Conservation (phyloP, 176 grass and related monocot species). For the Oryza officinalis region DNA sequence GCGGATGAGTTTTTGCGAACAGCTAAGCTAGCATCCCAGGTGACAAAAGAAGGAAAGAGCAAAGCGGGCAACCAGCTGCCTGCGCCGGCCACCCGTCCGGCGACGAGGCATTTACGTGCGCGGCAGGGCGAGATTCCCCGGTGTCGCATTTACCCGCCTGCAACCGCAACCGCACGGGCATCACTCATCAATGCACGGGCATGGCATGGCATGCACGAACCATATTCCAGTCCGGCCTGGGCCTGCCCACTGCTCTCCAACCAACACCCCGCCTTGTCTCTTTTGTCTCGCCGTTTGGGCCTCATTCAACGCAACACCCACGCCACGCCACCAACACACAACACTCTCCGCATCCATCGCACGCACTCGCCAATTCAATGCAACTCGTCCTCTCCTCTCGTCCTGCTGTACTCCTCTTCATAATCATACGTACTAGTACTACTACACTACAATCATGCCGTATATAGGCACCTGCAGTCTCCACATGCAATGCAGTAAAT, state of each 20-base stretch:
- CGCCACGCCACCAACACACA: neutral
- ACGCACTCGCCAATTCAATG: neutral
- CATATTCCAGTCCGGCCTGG: neutral
- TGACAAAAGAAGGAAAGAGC: no score
- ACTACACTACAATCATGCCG: neutral
- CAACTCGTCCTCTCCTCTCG: neutral
- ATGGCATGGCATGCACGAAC: neutral
- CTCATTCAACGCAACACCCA: neutral
- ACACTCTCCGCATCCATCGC: neutral
- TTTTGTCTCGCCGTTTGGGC: conserved; percentile 31
- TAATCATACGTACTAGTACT: neutral
- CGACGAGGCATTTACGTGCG: conserved; percentile 31
- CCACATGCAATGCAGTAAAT: neutral
- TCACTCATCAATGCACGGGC: neutral
- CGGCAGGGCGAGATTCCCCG: conserved; percentile 44
- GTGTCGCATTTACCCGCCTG: conserved; percentile 28
- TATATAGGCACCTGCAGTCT: neutral
- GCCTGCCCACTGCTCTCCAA: neutral
- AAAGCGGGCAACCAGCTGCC: no score
- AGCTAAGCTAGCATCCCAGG: no score
- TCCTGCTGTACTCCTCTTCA: neutral
- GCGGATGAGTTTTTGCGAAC: no score
- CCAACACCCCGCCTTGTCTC: conserved; percentile 22
- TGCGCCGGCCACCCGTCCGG: neutral
- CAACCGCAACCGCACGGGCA: neutral